Percentiles rank a stretch among this genome's conserved stretches.
These are phyloP conservation scores for Dictyophora rubrovolvata DNA, from an alignment of 768 basidiomycete species.

Conservation along the genomic window DNA sequence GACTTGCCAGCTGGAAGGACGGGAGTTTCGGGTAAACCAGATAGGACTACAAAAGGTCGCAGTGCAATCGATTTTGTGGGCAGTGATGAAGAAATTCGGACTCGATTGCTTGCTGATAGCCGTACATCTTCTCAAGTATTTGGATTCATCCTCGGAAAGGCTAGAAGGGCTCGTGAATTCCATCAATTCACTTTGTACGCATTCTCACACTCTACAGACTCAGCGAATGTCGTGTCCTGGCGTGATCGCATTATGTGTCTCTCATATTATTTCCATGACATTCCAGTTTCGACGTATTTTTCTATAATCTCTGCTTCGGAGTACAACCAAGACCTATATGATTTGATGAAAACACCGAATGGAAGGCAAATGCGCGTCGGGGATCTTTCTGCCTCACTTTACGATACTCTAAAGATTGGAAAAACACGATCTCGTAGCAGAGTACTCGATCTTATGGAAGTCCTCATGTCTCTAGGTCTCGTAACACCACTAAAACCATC, in stretches of 20 bases:
- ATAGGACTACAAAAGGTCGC: slow-evolving; percentile 33
- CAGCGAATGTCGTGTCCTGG: slow-evolving; percentile 38
- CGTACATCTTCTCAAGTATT: slow-evolving; percentile 63
- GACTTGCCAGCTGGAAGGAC: slow-evolving; percentile 26
- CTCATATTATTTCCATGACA: slow-evolving; percentile 50
- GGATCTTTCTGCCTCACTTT: slow-evolving; percentile 42
- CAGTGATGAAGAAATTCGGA: slow-evolving; percentile 45
- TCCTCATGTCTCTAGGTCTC: slow-evolving; percentile 48
- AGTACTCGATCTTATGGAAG: slow-evolving; percentile 50
- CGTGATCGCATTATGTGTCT: slow-evolving; percentile 49
- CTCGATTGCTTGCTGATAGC: slow-evolving; percentile 57
- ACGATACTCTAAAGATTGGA: slow-evolving; percentile 44
- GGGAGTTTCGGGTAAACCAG: slow-evolving; percentile 14
- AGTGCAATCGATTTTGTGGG: slow-evolving; percentile 37
- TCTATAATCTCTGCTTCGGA: slow-evolving; percentile 47
- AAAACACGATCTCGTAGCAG: slow-evolving; percentile 49
- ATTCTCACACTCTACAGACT: slow-evolving; percentile 31
- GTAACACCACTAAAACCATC: slow-evolving; percentile 47
- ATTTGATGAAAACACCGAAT: slow-evolving; percentile 37
- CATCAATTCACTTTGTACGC: slow-evolving; percentile 45
- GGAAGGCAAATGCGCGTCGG: slow-evolving; percentile 41
- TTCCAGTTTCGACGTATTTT: slow-evolving; percentile 58
- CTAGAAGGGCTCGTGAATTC: slow-evolving; percentile 50
- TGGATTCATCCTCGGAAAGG: slow-evolving; percentile 63
- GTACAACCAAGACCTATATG: slow-evolving; percentile 47